Base-by-base conservation (phyloP, 495 filamentous ascomycete genomes). In the Trichocladium uniseriatum region DNA sequence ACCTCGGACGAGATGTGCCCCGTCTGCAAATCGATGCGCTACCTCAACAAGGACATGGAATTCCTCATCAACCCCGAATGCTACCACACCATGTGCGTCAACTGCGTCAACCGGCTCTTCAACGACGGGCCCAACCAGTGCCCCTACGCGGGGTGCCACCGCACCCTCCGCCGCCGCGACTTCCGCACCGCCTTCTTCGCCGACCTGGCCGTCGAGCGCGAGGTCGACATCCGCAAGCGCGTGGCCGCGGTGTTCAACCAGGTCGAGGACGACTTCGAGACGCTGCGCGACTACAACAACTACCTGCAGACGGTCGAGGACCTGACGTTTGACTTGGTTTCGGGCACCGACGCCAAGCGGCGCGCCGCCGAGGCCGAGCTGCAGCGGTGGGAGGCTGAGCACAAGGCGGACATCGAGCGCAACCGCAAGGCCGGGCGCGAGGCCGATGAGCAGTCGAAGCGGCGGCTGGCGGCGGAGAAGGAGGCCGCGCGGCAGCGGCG, bases 21-120 rank as follows among this genome's bases (percentile, higher is more conserved):
- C 38, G 85, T 96, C 57, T 99, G 92, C 83, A 95, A 94, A 68
- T 89, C 87, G 45, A 84, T 84, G 48, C 86, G 87, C 48, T 97
- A 97, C 73, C 81, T 97, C 61, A 97, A 95, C 71, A 82, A 81
- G 19, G 80, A 87, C 69, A 89, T 99, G 79, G 74, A 78, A 44
- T 95, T 99, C 69, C 84, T 94, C 53, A 87, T 97, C 67, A 95
- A 96, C 67, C 86, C 91, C 15, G 87, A 94, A 72, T 99, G 92
- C 77, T 99, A 97, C 75, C 92, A 99, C 77, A 87, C 86, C 53
- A 95, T 99, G 88, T 99, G 92, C 70, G 79, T 82, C 58, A 86
- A 83, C 29, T 97, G 92, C 73, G 91, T 97, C 42, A 86, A 89
- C 71, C 84, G 90, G 21, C 87, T 95, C 52, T 98, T 96, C 78